Evolutionary conservation across 352 stramenopile genomes (phyloP).

Genomic region (Globisporangium alternatum): DNA sequence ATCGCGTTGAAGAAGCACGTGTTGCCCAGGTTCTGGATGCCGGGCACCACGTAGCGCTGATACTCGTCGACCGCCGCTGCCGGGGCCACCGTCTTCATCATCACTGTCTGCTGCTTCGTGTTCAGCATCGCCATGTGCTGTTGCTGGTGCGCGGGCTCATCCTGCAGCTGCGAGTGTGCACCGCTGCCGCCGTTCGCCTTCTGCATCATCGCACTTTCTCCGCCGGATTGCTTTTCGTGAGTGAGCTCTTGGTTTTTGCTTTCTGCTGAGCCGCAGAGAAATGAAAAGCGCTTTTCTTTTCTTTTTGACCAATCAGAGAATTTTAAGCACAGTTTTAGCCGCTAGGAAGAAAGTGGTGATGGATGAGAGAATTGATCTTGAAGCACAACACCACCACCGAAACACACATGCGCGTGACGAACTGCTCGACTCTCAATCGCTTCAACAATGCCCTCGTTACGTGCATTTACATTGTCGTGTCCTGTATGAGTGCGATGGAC

Average conservation of each 20-base stretch:
- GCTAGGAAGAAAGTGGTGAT: neutral
- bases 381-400: constrained; percentile 1
- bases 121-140: neutral
- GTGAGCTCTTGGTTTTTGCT: constrained; percentile 4
- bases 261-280: constrained; percentile 11
- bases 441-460: too few species aligned
- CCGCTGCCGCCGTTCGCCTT: constrained; percentile 1
- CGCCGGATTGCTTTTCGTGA: neutral
- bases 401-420: neutral
- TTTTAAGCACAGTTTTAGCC: neutral
- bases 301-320: neutral
- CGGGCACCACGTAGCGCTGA: constrained; percentile 38
- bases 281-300: neutral
- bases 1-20: constrained; percentile 91
- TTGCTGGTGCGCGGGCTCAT: neutral
- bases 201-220: constrained; percentile 10
- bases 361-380: neutral
- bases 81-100: neutral
- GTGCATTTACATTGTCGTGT: neutral
- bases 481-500: constrained; percentile 16
- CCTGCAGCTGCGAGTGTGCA: constrained; percentile 4
- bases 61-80: constrained; percentile 6
- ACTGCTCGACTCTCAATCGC: neutral
- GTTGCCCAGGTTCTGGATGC: constrained; percentile 89
- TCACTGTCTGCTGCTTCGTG: neutral